Evolutionary conservation across 257 asterid species (phyloP).

Genomic region (Fraxinus americana): DNA sequence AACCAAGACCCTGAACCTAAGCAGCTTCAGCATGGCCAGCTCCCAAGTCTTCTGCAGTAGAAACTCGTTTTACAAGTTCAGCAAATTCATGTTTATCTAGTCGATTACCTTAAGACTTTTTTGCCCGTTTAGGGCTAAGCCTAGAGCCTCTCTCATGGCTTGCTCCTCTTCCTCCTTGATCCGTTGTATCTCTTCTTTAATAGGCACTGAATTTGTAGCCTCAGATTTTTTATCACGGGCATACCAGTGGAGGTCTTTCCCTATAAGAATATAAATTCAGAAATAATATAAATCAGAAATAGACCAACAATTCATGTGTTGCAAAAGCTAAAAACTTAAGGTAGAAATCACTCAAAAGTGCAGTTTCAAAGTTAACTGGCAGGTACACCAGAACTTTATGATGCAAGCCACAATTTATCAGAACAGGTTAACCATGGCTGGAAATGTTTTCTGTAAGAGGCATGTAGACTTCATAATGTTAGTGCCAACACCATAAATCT

Average conservation of each 20-base stretch:
- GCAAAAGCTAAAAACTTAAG: not conserved
- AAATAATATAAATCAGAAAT: not conserved
- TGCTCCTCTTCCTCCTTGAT: conserved; percentile 98
- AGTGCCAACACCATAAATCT: not conserved
- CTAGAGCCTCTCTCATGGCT: conserved; percentile 96
- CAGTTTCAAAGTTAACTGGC: not conserved
- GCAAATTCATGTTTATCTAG: conserved; percentile 89
- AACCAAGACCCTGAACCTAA: conserved; percentile 91
- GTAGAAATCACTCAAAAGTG: not conserved
- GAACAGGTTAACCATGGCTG: not conserved
- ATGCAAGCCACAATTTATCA: not conserved
- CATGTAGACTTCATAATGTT: not conserved
- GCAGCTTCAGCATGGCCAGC: conserved; percentile 99
- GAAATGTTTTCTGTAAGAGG: not conserved
- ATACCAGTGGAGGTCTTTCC: conserved; percentile 95
- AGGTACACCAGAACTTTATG: not conserved
- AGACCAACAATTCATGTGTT: no score
- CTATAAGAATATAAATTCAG: conserved; percentile 35
- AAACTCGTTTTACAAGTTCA: conserved; percentile 86
- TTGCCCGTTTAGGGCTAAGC: conserved; percentile 92
- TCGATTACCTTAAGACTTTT: conserved; percentile 63
- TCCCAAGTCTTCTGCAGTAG: conserved; percentile 98
- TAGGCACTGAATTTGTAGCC: conserved; percentile 45
- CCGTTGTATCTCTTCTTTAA: conserved; percentile 81
- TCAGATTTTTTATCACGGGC: conserved; percentile 71